Conservation (phyloP, 2,329 filamentous ascomycete genomes). For the Blastomyces silverae region DNA sequence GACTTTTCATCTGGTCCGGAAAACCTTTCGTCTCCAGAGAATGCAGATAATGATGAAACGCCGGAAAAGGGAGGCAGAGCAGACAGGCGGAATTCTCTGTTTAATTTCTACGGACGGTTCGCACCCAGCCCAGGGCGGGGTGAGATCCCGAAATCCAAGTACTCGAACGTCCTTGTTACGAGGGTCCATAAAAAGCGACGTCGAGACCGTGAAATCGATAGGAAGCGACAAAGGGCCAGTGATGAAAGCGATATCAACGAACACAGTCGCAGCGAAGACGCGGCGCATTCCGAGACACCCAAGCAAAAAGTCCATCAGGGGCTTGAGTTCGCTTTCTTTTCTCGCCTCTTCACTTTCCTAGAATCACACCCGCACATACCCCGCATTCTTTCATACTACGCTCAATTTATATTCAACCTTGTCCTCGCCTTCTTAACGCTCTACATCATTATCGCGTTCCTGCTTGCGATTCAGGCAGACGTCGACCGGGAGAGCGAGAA, state of each 20-base stretch:
- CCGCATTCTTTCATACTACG: slow-evolving; percentile 59
- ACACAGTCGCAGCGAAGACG: slow-evolving; percentile 34
- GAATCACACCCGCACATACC: slow-evolving; percentile 60
- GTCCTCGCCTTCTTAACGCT: slow-evolving; percentile 44
- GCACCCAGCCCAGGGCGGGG: slow-evolving; percentile 55
- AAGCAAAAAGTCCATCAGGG: neutral
- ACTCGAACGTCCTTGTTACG: slow-evolving; percentile 41
- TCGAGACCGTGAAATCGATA: slow-evolving; percentile 43
- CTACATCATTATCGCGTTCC: slow-evolving; percentile 63
- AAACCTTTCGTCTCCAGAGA: slow-evolving; percentile 42
- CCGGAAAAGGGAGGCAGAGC: slow-evolving; percentile 36
- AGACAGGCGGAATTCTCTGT: slow-evolving; percentile 37
- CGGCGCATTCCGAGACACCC: neutral
- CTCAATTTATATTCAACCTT: slow-evolving; percentile 52
- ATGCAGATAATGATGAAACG: slow-evolving; percentile 45
- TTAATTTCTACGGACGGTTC: slow-evolving; percentile 40
- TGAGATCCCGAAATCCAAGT: slow-evolving; percentile 51
- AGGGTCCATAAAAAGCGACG: slow-evolving; percentile 47
- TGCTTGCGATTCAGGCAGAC: slow-evolving; percentile 65
- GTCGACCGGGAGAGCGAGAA: slow-evolving; percentile 65
- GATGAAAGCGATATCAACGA: slow-evolving; percentile 43
- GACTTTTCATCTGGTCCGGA: slow-evolving; percentile 46
- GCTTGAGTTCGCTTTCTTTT: slow-evolving; percentile 32
- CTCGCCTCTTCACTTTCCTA: slow-evolving; percentile 54
- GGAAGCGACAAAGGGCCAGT: slow-evolving; percentile 36